These are phyloP conservation scores for Escallonia herrerae DNA, from an alignment of 129 eudicot species.

Conservation along the genomic window DNA sequence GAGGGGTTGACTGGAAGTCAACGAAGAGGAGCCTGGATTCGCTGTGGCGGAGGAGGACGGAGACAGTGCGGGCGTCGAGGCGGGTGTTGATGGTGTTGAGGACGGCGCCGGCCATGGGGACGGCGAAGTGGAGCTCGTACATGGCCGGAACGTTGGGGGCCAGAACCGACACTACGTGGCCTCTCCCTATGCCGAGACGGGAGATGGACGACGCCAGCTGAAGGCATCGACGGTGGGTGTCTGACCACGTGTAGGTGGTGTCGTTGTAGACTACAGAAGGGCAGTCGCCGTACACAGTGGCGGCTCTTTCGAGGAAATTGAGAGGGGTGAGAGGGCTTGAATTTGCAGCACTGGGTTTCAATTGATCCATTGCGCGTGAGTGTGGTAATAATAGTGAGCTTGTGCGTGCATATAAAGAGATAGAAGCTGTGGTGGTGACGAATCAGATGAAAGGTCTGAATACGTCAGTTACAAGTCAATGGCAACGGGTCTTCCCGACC, in stretches of 20 bases:
- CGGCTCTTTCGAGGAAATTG: constrained; percentile 23
- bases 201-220: constrained; percentile 20
- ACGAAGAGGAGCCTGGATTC: constrained; percentile 35
- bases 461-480: too few relatives aligned
- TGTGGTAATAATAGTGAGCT: too few relatives aligned
- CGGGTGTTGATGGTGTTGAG: constrained; percentile 26
- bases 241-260: constrained; percentile 23
- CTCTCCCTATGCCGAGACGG: constrained; percentile 16
- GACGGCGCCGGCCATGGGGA: constrained; percentile 29
- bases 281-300: constrained; percentile 21
- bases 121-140: constrained; percentile 28
- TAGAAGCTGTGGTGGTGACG: too few relatives aligned
- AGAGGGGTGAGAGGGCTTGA: constrained; percentile 22
- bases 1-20: constrained; percentile 11
- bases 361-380: neutral
- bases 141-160: constrained; percentile 25
- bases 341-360: constrained; percentile 11
- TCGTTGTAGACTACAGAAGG: constrained; percentile 18
- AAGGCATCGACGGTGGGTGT: constrained; percentile 20
- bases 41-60: constrained; percentile 23
- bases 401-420: too few relatives aligned
- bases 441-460: too few relatives aligned
- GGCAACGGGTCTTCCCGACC: too few relatives aligned
- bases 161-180: constrained; percentile 23
- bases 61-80: constrained; percentile 17